These are phyloP conservation scores for Metschnikowia lochheadii DNA, from an alignment of 805 yeast species.

Conservation along the genomic window DNA sequence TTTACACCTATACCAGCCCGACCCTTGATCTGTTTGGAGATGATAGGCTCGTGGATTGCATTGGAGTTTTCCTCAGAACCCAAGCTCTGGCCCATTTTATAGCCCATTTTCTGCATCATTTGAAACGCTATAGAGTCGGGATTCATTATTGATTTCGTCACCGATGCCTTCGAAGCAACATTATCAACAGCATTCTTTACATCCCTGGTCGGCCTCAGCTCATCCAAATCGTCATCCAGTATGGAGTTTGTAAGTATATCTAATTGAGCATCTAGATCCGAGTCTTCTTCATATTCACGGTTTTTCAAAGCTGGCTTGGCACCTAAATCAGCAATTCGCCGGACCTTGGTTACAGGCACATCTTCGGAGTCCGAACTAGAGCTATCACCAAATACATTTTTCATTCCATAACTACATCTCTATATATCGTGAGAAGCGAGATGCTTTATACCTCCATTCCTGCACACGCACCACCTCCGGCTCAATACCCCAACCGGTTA, in stretches of 20 bases:
- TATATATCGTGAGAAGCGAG: background rate
- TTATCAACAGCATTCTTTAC: background rate
- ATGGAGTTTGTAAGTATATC: background rate
- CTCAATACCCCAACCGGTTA: background rate
- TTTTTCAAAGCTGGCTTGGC: background rate
- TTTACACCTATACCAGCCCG: slow-evolving; percentile 23
- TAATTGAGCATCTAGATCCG: background rate
- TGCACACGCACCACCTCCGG: background rate
- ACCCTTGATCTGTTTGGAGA: slow-evolving; percentile 16
- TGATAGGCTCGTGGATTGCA: slow-evolving; percentile 31
- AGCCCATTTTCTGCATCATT: slow-evolving; percentile 62
- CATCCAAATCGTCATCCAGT: background rate
- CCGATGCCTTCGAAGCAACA: background rate
- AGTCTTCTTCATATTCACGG: background rate
- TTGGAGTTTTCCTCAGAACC: slow-evolving; percentile 27
- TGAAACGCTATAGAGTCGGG: slow-evolving; percentile 34
- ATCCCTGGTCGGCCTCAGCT: background rate
- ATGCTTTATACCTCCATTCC: background rate
- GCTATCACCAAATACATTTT: slow-evolving; percentile 14
- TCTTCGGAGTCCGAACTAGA: slow-evolving; percentile 14
- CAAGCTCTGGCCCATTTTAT: slow-evolving; percentile 42
- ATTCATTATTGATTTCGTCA: slow-evolving; percentile 12
- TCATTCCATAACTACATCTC: slow-evolving; percentile 6
- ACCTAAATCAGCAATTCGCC: background rate
- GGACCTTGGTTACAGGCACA: background rate